These are phyloP conservation scores for Acanthamoeba castellanii DNA, from an alignment of 208 protist species.

Conservation along the genomic window DNA sequence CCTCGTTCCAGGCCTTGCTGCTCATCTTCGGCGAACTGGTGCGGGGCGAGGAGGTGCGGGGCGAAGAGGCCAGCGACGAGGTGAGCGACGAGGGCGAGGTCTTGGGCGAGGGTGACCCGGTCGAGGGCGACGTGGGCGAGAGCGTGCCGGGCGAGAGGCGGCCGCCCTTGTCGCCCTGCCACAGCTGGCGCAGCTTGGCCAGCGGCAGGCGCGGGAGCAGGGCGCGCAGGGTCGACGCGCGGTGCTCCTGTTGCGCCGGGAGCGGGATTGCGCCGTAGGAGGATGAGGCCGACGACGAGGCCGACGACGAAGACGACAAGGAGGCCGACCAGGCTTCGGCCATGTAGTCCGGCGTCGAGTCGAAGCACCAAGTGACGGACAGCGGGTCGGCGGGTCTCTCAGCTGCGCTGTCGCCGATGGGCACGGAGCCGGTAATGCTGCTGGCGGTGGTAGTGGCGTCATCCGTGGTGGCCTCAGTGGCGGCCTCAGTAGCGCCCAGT, in stretches of 20 bases:
- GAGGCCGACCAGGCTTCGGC: background rate
- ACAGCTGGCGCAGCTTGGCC: constrained; percentile 46
- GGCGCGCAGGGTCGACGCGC: background rate
- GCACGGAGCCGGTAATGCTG: background rate
- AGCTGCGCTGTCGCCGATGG: background rate
- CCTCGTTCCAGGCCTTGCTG: background rate
- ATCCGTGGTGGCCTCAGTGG: background rate
- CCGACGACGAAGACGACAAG: background rate
- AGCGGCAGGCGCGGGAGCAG: constrained; percentile 12
- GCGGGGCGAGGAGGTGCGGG: background rate
- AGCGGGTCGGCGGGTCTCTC: too few relatives aligned
- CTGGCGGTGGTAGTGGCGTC: background rate
- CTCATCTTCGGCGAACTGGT: background rate
- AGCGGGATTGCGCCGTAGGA: background rate
- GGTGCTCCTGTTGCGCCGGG: background rate
- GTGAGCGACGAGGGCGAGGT: background rate
- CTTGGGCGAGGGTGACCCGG: background rate
- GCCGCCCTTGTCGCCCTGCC: background rate
- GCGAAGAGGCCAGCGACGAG: background rate
- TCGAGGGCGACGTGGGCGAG: background rate
- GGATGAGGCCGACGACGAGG: background rate
- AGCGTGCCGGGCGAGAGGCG: background rate
- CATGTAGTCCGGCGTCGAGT: background rate
- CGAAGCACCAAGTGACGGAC: background rate
- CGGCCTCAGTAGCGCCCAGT: background rate